phyloP scores from a whole-genome alignment of 305 asterid species.

The Fraxinus paxiana region DNA sequence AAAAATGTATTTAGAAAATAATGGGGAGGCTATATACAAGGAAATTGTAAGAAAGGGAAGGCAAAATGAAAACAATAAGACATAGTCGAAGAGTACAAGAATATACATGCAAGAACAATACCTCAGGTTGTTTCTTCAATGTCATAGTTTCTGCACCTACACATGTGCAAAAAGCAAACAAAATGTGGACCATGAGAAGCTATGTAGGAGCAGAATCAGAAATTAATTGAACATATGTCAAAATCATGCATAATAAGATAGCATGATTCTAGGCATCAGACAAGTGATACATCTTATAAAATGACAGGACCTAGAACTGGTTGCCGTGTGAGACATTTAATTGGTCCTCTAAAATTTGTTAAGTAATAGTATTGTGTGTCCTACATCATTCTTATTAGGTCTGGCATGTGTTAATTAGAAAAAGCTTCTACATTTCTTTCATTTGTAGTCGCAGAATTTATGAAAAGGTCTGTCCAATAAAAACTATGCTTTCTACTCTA shows the following conservation, averaged over 20 bases:
- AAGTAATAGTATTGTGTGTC: neutral
- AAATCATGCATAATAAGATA: neutral
- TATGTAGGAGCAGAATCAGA: neutral
- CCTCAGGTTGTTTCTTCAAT: conserved; percentile 36
- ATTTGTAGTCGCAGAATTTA: neutral
- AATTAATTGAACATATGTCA: neutral
- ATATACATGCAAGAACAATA: conserved; percentile 16
- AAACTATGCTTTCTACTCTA: neutral
- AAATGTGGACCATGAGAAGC: neutral
- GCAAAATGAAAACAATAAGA: conserved; percentile 5
- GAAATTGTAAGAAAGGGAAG: neutral
- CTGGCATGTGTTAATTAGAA: neutral
- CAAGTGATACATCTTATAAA: neutral
- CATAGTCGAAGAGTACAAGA: neutral
- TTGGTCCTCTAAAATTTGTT: conserved; percentile 1
- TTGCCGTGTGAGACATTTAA: neutral
- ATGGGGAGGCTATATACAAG: neutral
- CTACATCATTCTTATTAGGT: neutral
- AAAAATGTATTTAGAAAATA: too few relatives aligned
- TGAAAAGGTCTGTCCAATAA: neutral
- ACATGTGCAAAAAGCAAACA: conserved; percentile 22
- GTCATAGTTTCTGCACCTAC: conserved; percentile 30
- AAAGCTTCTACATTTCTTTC: neutral
- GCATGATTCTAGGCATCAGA: neutral
- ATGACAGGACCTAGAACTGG: conserved; percentile 2